Base-by-base conservation (phyloP, 2,329 filamentous ascomycete genomes). In the Exophiala viscosa region DNA sequence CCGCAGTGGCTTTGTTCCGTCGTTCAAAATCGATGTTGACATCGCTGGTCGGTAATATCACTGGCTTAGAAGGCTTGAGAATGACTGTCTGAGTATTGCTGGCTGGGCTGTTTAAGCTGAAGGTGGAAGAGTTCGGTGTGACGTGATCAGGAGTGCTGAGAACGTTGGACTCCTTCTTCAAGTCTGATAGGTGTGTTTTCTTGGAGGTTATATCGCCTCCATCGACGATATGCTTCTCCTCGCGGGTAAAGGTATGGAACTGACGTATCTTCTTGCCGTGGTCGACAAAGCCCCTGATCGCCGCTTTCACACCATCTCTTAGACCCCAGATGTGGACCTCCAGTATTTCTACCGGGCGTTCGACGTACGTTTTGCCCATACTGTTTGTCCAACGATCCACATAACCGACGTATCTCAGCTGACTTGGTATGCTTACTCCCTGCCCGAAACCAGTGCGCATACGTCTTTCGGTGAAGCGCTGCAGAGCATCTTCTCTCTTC, bases 281-380 rank as follows among this genome's bases (percentile, higher is more conserved):
- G n/a, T 97, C 87, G 1, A 84, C 83, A 59, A 85, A 97, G 0
- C 90, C 90, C 66, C 95, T 87, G 0, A 97, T 80, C 0, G 85
- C 82, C 31, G 97, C 80, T 69, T 93, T 95, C 56, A 97, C 91
- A 0, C 92, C 91, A 62, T 91, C 85, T 41, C 89, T 77, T 45
- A 97, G 68, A 0, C 91, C 93, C 89, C 90, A 96, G 10, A 91
- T 82, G 65, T 96, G 91, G 0, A 99, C 77, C 68, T 97, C 92
- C 9, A 91, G 68, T 36, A 97, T 83, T 70, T 97, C 91, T 1
- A 96, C 79, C 43, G 85, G 82, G 14, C 88, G 77, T 65, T 97
- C 92, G 6, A 89, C 74, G 64, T 97, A 99, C 48, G 80, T 78
- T 70, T 95, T 95, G 14, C 80, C 82, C 60, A 75, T 62, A 23